These are phyloP conservation scores for Terfezia boudieri DNA, from an alignment of 495 filamentous ascomycete species.

Conservation along the genomic window DNA sequence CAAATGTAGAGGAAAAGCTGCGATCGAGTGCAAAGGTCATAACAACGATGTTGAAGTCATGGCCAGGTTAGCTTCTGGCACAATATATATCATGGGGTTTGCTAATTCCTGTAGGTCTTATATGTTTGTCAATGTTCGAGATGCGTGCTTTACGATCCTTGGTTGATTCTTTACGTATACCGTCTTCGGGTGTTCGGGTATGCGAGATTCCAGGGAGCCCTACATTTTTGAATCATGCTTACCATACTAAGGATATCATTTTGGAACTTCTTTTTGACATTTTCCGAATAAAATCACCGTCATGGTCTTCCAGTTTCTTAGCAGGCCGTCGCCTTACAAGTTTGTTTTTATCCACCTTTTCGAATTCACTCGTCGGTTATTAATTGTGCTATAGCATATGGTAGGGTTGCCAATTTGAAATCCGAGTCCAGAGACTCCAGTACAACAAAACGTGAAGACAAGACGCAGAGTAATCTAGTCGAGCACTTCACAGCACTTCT, in stretches of 20 bases:
- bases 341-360: slow-evolving; percentile 6
- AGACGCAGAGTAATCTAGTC: slow-evolving; percentile 55
- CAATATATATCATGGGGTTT: background rate
- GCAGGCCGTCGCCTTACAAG: slow-evolving; percentile 77
- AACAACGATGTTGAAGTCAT: slow-evolving; percentile 71
- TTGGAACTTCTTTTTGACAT: slow-evolving; percentile 80
- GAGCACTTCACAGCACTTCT: slow-evolving; percentile 86
- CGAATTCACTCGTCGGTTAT: background rate
- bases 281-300: slow-evolving; percentile 79
- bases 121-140: slow-evolving; percentile 64
- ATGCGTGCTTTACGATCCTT: slow-evolving; percentile 66
- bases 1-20: slow-evolving; percentile 42
- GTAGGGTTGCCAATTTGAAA: slow-evolving; percentile 73
- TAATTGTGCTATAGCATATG: slow-evolving; percentile 33
- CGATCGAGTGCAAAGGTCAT: slow-evolving; percentile 74
- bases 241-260: slow-evolving; percentile 22
- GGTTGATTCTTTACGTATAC: slow-evolving; percentile 22
- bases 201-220: no score
- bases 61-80: slow-evolving; percentile 34
- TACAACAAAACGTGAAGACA: slow-evolving; percentile 23
- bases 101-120: slow-evolving; percentile 29
- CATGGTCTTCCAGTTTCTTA: slow-evolving; percentile 88
- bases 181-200: slow-evolving; percentile 15
- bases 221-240: no score
- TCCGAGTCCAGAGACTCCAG: slow-evolving; percentile 29